These are phyloP conservation scores for Debaryomycetaceae sp. DNA, from an alignment of 1,139 yeast genomes.

Conservation along the genomic window DNA sequence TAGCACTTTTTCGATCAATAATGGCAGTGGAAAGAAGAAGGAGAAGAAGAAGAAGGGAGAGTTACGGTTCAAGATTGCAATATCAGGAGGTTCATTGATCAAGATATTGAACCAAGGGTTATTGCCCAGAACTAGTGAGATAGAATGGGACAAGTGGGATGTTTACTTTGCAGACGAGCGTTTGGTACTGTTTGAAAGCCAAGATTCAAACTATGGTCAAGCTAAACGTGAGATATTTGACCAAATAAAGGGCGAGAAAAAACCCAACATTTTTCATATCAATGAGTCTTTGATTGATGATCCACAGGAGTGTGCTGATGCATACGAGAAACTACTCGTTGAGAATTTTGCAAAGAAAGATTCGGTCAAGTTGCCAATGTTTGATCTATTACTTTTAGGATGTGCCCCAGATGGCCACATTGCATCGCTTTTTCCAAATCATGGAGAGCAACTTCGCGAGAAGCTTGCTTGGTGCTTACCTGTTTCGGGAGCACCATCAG, in stretches of 20 bases:
- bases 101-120: constrained; percentile 85
- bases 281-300: constrained; percentile 74
- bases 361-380: constrained; percentile 91
- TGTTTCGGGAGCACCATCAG: constrained; percentile 87
- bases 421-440: constrained; percentile 92
- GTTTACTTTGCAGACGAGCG: constrained; percentile 96
- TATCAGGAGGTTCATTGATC: constrained; percentile 89
- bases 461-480: constrained; percentile 96
- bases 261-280: constrained; percentile 78
- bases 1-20: constrained; percentile 10
- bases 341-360: constrained; percentile 95
- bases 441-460: constrained; percentile 79
- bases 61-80: constrained; percentile 80
- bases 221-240: constrained; percentile 83
- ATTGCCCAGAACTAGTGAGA: constrained; percentile 60
- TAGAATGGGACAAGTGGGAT: constrained; percentile 95
- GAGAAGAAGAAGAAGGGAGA: constrained; percentile 49
- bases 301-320: constrained; percentile 93
- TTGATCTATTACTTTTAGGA: constrained; percentile 84
- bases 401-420: constrained; percentile 99
- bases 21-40: constrained; percentile 6
- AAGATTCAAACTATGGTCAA: constrained; percentile 85
- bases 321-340: constrained; percentile 80
- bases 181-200: constrained; percentile 80
- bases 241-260: constrained; percentile 47